These are phyloP conservation scores for Pseudomicrostroma phylloplanum DNA, from an alignment of 1,284 basidiomycete species.

Conservation along the genomic window DNA sequence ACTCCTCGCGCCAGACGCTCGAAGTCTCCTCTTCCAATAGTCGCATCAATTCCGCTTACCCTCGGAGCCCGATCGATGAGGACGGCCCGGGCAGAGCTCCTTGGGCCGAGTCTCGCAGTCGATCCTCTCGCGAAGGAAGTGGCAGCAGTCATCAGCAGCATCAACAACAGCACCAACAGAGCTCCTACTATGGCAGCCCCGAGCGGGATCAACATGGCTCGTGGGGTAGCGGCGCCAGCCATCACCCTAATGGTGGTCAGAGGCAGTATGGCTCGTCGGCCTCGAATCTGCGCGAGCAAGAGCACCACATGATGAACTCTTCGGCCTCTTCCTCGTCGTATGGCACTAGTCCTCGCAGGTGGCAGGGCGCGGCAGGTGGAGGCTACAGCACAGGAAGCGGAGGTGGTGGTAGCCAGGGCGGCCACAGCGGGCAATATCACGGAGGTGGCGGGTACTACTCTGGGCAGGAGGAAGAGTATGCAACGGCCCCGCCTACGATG, in stretches of 20 bases:
- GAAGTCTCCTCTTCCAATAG: not conserved
- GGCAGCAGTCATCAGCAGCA: not conserved
- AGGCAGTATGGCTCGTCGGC: not conserved
- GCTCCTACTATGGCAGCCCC: not conserved
- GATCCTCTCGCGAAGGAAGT: not conserved
- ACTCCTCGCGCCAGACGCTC: conserved; percentile 30
- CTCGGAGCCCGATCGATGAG: conserved; percentile 10
- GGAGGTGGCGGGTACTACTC: not conserved
- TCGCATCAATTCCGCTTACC: conserved; percentile 6
- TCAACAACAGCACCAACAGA: not conserved
- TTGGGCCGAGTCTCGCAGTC: not conserved
- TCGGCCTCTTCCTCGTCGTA: too few species aligned
- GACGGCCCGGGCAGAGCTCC: not conserved
- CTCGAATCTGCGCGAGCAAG: not conserved
- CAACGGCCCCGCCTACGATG: not conserved
- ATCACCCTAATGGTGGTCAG: not conserved
- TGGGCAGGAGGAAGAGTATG: not conserved
- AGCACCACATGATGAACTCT: not conserved
- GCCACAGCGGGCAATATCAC: not conserved
- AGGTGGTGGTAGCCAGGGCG: not conserved
- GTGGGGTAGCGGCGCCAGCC: not conserved
- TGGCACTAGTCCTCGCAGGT: too few species aligned
- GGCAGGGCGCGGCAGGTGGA: too few species aligned
- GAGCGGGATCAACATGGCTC: conserved; percentile 1
- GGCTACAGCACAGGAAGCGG: too few species aligned